phyloP scores from a whole-genome alignment of 2,329 filamentous ascomycete genomes.

The Gyromitra esculenta region DNA sequence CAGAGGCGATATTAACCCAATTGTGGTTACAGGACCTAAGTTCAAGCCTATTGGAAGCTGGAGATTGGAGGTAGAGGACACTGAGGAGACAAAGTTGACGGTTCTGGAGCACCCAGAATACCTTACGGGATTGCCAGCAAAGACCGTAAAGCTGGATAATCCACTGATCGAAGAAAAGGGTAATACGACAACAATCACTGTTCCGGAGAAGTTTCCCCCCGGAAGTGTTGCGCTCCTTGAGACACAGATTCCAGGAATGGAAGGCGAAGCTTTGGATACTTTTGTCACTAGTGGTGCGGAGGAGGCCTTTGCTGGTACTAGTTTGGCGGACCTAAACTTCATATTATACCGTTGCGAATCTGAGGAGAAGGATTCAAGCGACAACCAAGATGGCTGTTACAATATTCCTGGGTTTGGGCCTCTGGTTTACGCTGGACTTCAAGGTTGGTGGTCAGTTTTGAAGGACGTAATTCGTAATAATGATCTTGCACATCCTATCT shows the following conservation, averaged over 20 bases:
- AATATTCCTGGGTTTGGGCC: conserved; percentile 83
- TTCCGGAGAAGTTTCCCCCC: conserved; percentile 85
- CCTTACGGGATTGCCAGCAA: conserved; percentile 84
- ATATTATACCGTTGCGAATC: conserved; percentile 89
- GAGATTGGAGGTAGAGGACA: conserved; percentile 88
- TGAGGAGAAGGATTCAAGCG: conserved; percentile 83
- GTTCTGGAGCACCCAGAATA: conserved; percentile 74
- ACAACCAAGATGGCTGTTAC: conserved; percentile 86
- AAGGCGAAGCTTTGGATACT: conserved; percentile 73
- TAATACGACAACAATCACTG: conserved; percentile 79
- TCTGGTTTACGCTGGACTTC: conserved; percentile 93
- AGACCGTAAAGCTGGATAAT: conserved; percentile 66
- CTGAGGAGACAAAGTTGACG: conserved; percentile 72
- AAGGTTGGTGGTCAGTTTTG: conserved; percentile 96
- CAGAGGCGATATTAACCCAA: conserved; percentile 80
- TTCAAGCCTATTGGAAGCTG: conserved; percentile 88
- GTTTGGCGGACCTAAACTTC: conserved; percentile 87
- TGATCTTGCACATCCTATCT: conserved; percentile 90
- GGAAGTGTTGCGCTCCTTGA: conserved; percentile 95
- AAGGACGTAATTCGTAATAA: conserved; percentile 87
- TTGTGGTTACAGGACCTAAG: conserved; percentile 82
- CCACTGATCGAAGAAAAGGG: conserved; percentile 77
- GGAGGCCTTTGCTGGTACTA: conserved; percentile 77
- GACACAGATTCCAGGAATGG: conserved; percentile 83
- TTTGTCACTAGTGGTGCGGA: conserved; percentile 85